A percentile compares a stretch with the other conserved stretches of the same genome.
Evolutionary conservation across 2,329 filamentous ascomycete genomes (phyloP).

Genomic region (Aspergillus thermomutatus): DNA sequence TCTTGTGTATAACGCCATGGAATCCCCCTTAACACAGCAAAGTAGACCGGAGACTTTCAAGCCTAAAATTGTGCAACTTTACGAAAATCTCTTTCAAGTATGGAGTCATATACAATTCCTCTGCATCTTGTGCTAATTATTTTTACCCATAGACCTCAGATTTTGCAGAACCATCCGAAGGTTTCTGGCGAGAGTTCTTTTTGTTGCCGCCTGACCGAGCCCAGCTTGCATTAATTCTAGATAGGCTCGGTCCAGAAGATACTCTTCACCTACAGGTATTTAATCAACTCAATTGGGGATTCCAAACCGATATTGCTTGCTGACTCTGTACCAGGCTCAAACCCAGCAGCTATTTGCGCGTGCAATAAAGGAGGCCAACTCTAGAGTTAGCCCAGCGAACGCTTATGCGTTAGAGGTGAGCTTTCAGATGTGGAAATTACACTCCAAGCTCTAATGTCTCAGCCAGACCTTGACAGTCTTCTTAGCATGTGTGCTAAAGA

Average conservation of each 20-base stretch:
- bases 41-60: conserved; percentile 85
- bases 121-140: conserved; percentile 2
- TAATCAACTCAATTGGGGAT: too few relatives aligned
- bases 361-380: conserved; percentile 67
- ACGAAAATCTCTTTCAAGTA: conserved; percentile 73
- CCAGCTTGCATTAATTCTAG: conserved; percentile 66
- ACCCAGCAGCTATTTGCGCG: conserved; percentile 75
- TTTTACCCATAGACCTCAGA: conserved; percentile 56
- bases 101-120: conserved; percentile 9
- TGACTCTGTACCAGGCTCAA: conserved; percentile 48
- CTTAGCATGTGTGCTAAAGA: conserved; percentile 74
- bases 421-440: conserved; percentile 3
- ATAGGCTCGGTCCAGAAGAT: conserved; percentile 68
- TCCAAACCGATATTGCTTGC: conserved; percentile 3
- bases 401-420: conserved; percentile 80
- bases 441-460: conserved; percentile 40
- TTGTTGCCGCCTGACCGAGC: conserved; percentile 74
- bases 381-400: conserved; percentile 59
- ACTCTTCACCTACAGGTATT: conserved; percentile 69
- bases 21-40: conserved; percentile 93
- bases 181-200: conserved; percentile 97
- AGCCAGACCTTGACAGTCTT: conserved; percentile 82
- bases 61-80: conserved; percentile 89
- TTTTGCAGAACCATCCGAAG: conserved; percentile 70
- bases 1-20: conserved; percentile 54